phyloP scores from a whole-genome alignment of 75 land plant species.

The Pinus taeda region DNA sequence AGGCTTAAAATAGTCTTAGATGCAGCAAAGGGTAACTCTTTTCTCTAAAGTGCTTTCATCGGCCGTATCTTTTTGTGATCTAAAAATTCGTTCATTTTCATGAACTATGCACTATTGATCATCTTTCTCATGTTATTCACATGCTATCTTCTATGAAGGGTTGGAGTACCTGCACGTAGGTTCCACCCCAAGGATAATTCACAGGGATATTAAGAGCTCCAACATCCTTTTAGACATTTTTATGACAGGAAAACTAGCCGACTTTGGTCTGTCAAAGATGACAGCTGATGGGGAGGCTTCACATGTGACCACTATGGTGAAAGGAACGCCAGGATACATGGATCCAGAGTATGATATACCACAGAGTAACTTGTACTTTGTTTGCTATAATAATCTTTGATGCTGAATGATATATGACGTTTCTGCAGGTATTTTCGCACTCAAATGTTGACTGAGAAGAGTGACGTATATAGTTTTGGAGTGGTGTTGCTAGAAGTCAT shows the following conservation, averaged over 20 bases:
- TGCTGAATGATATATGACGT: not conserved
- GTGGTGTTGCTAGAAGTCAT: slow-evolving; percentile 48
- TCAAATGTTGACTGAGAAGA: slow-evolving; percentile 38
- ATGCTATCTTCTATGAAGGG: not conserved
- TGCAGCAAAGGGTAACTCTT: not conserved
- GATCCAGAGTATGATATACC: slow-evolving; percentile 25
- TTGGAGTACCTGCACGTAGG: slow-evolving; percentile 32
- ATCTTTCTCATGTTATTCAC: not conserved
- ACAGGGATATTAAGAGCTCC: slow-evolving; percentile 25
- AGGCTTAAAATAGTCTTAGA: slow-evolving; percentile 11
- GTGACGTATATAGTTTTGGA: slow-evolving; percentile 53
- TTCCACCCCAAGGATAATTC: slow-evolving; percentile 24
- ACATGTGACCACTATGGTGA: slow-evolving; percentile 14
- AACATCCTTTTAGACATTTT: slow-evolving; percentile 25
- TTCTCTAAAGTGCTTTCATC: too few species aligned
- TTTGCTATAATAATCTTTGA: not conserved
- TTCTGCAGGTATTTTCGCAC: slow-evolving; percentile 32
- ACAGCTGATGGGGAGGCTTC: not conserved
- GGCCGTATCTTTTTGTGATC: too few species aligned
- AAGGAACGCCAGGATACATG: slow-evolving; percentile 26
- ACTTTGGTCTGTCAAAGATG: slow-evolving; percentile 30
- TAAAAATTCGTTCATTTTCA: not conserved
- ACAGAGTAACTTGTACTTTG: not conserved
- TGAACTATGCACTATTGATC: not conserved
- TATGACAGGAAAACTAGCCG: slow-evolving; percentile 16